These are phyloP conservation scores for Blastobotrys mokoenaii DNA, from an alignment of 805 yeast genomes.

Conservation along the genomic window DNA sequence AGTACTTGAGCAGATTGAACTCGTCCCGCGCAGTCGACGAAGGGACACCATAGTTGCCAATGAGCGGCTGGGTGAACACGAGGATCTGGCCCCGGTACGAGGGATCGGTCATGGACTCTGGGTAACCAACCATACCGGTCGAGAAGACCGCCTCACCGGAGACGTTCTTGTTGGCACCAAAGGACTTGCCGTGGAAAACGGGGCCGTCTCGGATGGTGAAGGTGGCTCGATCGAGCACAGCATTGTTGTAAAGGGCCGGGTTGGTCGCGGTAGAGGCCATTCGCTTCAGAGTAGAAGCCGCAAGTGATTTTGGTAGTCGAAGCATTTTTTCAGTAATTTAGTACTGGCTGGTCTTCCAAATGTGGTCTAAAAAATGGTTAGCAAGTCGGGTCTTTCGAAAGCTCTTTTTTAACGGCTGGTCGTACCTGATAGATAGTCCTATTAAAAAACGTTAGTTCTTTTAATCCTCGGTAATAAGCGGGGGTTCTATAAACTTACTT, in stretches of 20 bases:
- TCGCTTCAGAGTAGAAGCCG: not conserved
- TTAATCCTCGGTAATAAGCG: no score
- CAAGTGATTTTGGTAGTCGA: slow-evolving; percentile 2
- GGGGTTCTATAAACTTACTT: slow-evolving; percentile 12
- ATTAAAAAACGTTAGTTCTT: no score
- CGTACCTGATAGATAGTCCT: slow-evolving; percentile 23
- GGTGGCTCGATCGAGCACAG: slow-evolving; percentile 45
- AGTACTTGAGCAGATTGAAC: slow-evolving; percentile 75
- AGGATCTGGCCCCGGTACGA: slow-evolving; percentile 95
- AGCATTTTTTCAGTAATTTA: slow-evolving; percentile 17
- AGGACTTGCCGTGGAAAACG: slow-evolving; percentile 83
- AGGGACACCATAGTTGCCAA: slow-evolving; percentile 98
- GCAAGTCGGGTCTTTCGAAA: no score
- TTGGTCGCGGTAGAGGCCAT: not conserved
- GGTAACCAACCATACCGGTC: slow-evolving; percentile 96
- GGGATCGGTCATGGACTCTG: slow-evolving; percentile 98
- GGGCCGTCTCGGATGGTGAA: slow-evolving; percentile 90
- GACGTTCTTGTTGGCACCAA: slow-evolving; percentile 87
- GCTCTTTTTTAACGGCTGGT: no score
- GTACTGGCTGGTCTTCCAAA: slow-evolving; percentile 43
- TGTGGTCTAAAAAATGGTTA: no score
- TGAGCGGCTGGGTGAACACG: slow-evolving; percentile 93
- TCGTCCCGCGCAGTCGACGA: slow-evolving; percentile 74
- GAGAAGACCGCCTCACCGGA: slow-evolving; percentile 98
- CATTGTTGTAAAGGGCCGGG: slow-evolving; percentile 3